Conservation (phyloP, 176 grass and related monocot species). For the Alopecurus myosuroides region DNA sequence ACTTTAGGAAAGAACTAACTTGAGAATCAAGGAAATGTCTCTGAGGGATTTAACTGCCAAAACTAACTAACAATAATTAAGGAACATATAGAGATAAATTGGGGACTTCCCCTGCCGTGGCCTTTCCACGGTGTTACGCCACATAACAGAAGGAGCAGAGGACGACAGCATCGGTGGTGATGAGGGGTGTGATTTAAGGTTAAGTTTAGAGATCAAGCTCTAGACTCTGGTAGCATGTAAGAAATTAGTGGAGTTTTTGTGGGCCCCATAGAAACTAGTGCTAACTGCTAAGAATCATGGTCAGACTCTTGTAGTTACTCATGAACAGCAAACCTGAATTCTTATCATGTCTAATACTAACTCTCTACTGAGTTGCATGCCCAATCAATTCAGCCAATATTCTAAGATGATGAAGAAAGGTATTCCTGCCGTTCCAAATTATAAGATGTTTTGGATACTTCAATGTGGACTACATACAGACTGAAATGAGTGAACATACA, state of each 20-base stretch:
- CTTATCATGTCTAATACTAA: background rate
- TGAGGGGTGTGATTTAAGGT: background rate
- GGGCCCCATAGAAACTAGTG: background rate
- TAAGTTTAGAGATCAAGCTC: background rate
- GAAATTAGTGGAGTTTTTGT: background rate
- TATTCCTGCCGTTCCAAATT: too few relatives aligned
- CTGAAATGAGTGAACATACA: too few relatives aligned
- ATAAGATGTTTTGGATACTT: too few relatives aligned
- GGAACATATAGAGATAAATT: too few relatives aligned
- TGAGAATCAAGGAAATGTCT: too few relatives aligned
- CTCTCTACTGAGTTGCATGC: background rate
- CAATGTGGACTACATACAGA: too few relatives aligned
- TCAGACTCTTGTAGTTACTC: background rate
- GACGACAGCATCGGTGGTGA: background rate
- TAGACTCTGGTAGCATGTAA: background rate
- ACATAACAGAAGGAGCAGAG: too few relatives aligned
- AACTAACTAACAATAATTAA: too few relatives aligned
- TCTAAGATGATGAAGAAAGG: conserved; percentile 2
- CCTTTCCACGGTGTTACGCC: too few relatives aligned
- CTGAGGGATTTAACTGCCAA: too few relatives aligned
- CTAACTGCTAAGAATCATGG: background rate
- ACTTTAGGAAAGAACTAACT: too few relatives aligned
- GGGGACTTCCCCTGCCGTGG: too few relatives aligned
- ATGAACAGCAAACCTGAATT: background rate
- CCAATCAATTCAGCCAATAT: background rate